These are phyloP conservation scores for Aspergillus baeticus DNA, from an alignment of 495 filamentous ascomycete species.

Conservation along the genomic window DNA sequence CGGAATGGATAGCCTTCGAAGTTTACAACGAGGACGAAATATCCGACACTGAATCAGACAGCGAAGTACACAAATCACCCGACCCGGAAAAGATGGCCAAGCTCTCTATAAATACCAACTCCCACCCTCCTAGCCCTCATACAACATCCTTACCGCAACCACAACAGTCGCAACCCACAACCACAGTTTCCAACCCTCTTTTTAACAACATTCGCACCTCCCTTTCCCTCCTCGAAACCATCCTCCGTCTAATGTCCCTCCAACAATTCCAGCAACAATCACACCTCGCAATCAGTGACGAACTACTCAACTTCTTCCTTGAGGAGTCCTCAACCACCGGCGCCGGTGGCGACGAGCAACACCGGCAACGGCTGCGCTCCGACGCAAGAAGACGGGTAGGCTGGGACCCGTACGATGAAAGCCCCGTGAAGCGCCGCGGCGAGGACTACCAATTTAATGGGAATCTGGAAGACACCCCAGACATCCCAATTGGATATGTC, in stretches of 20 bases:
- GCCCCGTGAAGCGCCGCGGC: slow-evolving; percentile 61
- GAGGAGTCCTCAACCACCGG: slow-evolving; percentile 74
- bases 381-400: slow-evolving; percentile 79
- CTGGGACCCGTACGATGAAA: slow-evolving; percentile 83
- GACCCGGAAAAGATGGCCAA: slow-evolving; percentile 43
- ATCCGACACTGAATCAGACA: slow-evolving; percentile 60
- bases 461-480: slow-evolving; percentile 25
- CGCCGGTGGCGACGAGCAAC: slow-evolving; percentile 67
- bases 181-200: slow-evolving; percentile 39
- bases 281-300: slow-evolving; percentile 91
- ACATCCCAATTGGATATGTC: slow-evolving; percentile 23
- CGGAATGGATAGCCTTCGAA: slow-evolving; percentile 95
- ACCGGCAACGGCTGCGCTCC: slow-evolving; percentile 64
- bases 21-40: slow-evolving; percentile 68
- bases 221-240: slow-evolving; percentile 89
- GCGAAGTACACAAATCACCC: slow-evolving; percentile 31
- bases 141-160: slow-evolving; percentile 21
- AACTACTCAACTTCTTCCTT: slow-evolving; percentile 92
- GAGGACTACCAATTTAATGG: slow-evolving; percentile 58
- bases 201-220: slow-evolving; percentile 69
- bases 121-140: slow-evolving; percentile 14
- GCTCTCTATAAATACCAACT: slow-evolving; percentile 33
- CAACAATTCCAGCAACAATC: slow-evolving; percentile 96
- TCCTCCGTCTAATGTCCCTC: slow-evolving; percentile 87
- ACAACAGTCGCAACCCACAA: slow-evolving; percentile 28